Conservation (phyloP, 495 filamentous ascomycete species). For the Clavariopsis aquatica region DNA sequence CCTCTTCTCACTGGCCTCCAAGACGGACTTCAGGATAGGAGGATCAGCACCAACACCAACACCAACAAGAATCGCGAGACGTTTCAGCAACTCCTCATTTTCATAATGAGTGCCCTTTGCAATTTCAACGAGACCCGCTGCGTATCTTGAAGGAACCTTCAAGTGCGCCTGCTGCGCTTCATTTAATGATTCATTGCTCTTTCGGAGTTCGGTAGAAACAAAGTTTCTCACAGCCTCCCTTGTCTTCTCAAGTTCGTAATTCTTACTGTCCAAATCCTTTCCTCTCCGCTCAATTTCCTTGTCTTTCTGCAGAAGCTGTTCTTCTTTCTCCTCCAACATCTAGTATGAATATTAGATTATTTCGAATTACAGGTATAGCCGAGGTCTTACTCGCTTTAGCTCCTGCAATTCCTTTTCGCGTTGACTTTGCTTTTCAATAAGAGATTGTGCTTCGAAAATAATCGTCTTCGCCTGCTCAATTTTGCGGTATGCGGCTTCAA, state of each 20-base stretch:
- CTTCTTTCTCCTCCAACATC: neutral
- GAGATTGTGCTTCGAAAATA: neutral
- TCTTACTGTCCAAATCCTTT: neutral
- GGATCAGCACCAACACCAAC: neutral
- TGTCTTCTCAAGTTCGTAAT: neutral
- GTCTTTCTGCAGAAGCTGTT: neutral
- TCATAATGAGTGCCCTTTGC: neutral
- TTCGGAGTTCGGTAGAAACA: neutral
- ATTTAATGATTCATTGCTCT: neutral
- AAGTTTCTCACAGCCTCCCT: neutral
- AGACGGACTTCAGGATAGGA: neutral
- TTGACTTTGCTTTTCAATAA: neutral
- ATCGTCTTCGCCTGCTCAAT: neutral
- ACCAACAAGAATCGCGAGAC: neutral
- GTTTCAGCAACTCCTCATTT: slow-evolving; percentile 1
- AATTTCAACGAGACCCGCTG: slow-evolving; percentile 3
- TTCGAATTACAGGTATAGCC: neutral
- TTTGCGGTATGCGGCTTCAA: neutral
- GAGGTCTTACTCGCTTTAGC: neutral
- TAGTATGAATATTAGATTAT: neutral
- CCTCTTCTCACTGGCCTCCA: neutral
- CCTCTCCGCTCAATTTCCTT: neutral
- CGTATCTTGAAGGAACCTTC: neutral
- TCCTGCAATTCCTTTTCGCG: neutral
- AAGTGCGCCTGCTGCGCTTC: neutral